Evolutionary conservation across 2,329 filamentous ascomycete genomes (phyloP).

Genomic region (Aplosporella prunicola): DNA sequence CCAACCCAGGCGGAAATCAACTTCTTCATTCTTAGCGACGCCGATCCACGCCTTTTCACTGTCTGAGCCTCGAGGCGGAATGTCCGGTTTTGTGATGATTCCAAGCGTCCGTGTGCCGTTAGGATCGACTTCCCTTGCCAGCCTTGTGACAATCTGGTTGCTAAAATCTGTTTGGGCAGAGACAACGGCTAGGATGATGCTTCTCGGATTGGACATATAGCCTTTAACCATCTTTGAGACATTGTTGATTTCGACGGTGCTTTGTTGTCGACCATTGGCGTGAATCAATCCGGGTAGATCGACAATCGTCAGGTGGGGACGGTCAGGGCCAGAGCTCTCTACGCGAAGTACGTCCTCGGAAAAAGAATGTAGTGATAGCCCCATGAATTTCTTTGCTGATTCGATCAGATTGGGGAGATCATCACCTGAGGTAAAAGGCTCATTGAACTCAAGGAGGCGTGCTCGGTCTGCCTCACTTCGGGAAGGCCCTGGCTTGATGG

Average conservation of each 20-base stretch:
- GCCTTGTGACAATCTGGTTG: constrained; percentile 47
- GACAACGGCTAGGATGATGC: constrained; percentile 47
- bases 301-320: constrained; percentile 24
- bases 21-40: constrained; percentile 31
- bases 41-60: constrained; percentile 34
- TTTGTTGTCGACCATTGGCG: constrained; percentile 22
- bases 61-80: constrained; percentile 27
- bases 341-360: constrained; percentile 18
- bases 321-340: constrained; percentile 17
- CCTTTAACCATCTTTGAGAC: constrained; percentile 31
- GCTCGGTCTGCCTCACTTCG: constrained; percentile 18
- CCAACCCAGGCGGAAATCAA: constrained; percentile 40
- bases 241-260: constrained; percentile 22
- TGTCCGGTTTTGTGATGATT: constrained; percentile 49
- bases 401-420: constrained; percentile 41
- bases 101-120: constrained; percentile 41
- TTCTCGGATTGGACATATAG: constrained; percentile 51
- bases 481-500: constrained; percentile 25
- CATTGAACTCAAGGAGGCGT: constrained; percentile 24
- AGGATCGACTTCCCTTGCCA: constrained; percentile 39
- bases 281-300: constrained; percentile 33
- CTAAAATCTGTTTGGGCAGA: constrained; percentile 39
- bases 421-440: constrained; percentile 22
- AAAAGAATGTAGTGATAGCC: constrained; percentile 13
- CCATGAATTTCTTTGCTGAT: constrained; percentile 44